These are phyloP conservation scores for Solanum chiquidenum DNA, from an alignment of 257 asterid genomes.

Conservation along the genomic window DNA sequence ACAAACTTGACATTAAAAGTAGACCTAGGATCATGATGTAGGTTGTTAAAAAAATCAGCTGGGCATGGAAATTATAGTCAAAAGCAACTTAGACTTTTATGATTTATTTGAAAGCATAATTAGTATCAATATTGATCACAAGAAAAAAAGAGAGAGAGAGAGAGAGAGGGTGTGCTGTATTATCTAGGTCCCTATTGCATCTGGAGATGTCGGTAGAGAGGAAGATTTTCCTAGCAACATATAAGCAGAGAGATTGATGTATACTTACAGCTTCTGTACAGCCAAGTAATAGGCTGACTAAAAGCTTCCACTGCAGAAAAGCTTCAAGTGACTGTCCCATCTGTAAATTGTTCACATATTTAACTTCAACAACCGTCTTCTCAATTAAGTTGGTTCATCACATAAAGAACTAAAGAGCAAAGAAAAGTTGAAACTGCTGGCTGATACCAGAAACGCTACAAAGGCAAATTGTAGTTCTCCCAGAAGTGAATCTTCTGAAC, in stretches of 20 bases:
- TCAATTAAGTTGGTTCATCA: not conserved
- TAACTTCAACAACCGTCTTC: constrained; percentile 2
- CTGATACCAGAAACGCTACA: constrained; percentile 73
- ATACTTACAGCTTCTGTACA: constrained; percentile 86
- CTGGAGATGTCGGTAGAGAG: not conserved
- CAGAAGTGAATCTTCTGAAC: constrained; percentile 64
- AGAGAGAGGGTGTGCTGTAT: not conserved
- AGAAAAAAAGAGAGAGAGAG: not conserved
- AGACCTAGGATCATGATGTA: not conserved
- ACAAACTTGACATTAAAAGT: not conserved
- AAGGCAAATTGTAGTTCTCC: constrained; percentile 92
- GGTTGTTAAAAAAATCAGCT: not conserved
- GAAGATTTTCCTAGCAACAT: not conserved
- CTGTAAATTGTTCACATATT: constrained; percentile 31
- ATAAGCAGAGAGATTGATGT: not conserved
- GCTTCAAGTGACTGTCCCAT: constrained; percentile 98
- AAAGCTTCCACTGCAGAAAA: constrained; percentile 79
- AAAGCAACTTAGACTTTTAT: not conserved
- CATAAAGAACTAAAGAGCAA: not conserved
- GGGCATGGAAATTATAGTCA: not conserved
- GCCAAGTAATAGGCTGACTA: constrained; percentile 69
- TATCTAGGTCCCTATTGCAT: not conserved
- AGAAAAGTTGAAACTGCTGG: not conserved
- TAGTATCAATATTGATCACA: not conserved
- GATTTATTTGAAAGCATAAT: not conserved